phyloP scores from a whole-genome alignment of 495 filamentous ascomycete genomes.

The Podospora anserina region DNA sequence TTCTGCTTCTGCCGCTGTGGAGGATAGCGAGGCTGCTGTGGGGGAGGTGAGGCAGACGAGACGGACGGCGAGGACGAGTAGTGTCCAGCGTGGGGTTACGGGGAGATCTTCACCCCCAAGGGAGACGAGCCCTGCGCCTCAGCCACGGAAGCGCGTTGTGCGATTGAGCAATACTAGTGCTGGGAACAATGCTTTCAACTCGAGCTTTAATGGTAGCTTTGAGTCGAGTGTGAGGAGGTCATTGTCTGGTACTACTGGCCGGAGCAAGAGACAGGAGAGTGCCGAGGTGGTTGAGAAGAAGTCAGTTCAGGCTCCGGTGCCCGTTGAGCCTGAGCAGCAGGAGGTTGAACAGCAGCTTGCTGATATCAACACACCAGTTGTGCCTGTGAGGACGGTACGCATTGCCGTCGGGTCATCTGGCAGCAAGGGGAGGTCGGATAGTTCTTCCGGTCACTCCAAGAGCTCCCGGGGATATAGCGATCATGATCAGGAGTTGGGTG shows the following conservation, averaged over 20 bases:
- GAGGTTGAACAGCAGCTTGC: conserved; percentile 22
- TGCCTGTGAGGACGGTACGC: conserved; percentile 60
- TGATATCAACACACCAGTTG: conserved; percentile 67
- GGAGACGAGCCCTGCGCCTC: conserved; percentile 39
- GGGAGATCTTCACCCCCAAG: conserved; percentile 37
- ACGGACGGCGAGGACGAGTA: conserved; percentile 39
- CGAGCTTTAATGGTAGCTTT: conserved; percentile 25
- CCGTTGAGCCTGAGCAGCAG: conserved; percentile 27
- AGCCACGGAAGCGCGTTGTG: conserved; percentile 51
- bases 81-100: conserved; percentile 35
- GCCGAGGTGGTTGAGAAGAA: conserved; percentile 23
- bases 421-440: conserved; percentile 34
- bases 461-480: conserved; percentile 34
- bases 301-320: background rate
- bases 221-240: conserved; percentile 38
- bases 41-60: conserved; percentile 29
- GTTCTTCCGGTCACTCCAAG: conserved; percentile 43
- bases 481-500: conserved; percentile 39
- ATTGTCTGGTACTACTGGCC: conserved; percentile 35
- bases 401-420: conserved; percentile 51
- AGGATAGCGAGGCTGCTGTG: conserved; percentile 17
- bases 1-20: conserved; percentile 32
- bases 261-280: conserved; percentile 35
- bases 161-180: conserved; percentile 51
- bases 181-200: conserved; percentile 23